Conservation (phyloP, 2,329 filamentous ascomycete species). For the Scedosporium dehoogii region DNA sequence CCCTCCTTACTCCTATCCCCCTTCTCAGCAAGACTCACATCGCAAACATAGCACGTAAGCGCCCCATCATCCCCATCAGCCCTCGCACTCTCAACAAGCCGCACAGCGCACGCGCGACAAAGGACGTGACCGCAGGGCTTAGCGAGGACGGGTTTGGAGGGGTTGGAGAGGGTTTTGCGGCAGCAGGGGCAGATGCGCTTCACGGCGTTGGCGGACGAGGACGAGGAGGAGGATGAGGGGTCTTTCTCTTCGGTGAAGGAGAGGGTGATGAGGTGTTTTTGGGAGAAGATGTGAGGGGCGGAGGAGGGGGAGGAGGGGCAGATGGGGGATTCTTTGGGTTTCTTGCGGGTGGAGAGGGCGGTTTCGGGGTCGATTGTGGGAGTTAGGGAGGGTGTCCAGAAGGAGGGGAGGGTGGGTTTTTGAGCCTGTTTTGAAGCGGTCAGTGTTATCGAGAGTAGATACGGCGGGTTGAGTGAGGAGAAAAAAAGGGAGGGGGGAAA, state of each 20-base stretch:
- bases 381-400: constrained; percentile 85
- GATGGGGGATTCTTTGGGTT: constrained; percentile 56
- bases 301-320: constrained; percentile 66
- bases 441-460: background rate
- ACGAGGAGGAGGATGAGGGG: background rate
- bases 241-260: constrained; percentile 64
- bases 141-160: constrained; percentile 70
- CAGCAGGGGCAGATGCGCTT: constrained; percentile 68
- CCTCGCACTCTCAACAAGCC: constrained; percentile 46
- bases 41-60: constrained; percentile 71
- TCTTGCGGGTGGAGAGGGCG: constrained; percentile 47
- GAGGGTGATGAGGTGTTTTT: constrained; percentile 68
- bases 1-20: background rate
- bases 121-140: constrained; percentile 89
- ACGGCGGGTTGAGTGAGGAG: background rate
- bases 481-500: constrained; percentile 23
- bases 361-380: constrained; percentile 40
- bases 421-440: constrained; percentile 36
- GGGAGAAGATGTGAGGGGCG: constrained; percentile 61
- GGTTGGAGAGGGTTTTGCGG: constrained; percentile 71
- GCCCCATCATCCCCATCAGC: constrained; percentile 38
- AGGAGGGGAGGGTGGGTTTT: constrained; percentile 67
- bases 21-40: constrained; percentile 54
- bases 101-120: constrained; percentile 58
- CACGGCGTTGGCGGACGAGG: constrained; percentile 30